These are phyloP conservation scores for Alloteropsis semialata DNA, from an alignment of 176 grass and related monocot species.

Conservation along the genomic window DNA sequence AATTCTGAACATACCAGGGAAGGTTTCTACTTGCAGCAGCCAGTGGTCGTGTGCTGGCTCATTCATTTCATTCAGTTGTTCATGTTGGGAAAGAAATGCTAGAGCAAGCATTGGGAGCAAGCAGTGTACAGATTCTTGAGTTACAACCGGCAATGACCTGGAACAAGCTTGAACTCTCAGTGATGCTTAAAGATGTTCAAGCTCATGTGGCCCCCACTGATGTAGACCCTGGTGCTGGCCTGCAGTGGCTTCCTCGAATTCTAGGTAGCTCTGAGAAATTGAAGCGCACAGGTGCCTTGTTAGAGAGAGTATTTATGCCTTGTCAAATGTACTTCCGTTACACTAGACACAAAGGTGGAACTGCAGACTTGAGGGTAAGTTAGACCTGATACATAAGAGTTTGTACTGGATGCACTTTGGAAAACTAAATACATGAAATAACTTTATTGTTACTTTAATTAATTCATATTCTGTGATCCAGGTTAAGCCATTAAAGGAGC, in stretches of 20 bases:
- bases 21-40: slow-evolving; percentile 97
- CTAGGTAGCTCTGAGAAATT: slow-evolving; percentile 75
- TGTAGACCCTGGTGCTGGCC: slow-evolving; percentile 96
- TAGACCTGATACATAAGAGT: background rate
- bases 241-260: slow-evolving; percentile 94
- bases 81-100: slow-evolving; percentile 98
- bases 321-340: slow-evolving; percentile 98
- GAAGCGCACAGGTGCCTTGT: slow-evolving; percentile 88
- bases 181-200: slow-evolving; percentile 97
- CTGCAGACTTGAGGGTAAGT: slow-evolving; percentile 88
- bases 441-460: slow-evolving; percentile 33
- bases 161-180: slow-evolving; percentile 72
- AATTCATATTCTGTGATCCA: slow-evolving; percentile 27
- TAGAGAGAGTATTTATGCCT: slow-evolving; percentile 99
- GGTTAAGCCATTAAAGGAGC: slow-evolving; percentile 96
- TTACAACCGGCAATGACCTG: slow-evolving; percentile 94
- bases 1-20: slow-evolving; percentile 57
- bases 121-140: slow-evolving; percentile 66
- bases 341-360: slow-evolving; percentile 94
- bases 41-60: slow-evolving; percentile 85
- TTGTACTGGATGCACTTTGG: slow-evolving; percentile 10
- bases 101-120: slow-evolving; percentile 80
- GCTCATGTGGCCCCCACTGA: slow-evolving; percentile 99
- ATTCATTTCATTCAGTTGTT: slow-evolving; percentile 94
- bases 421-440: slow-evolving; percentile 26